phyloP scores from a whole-genome alignment of 2,329 filamentous ascomycete species.

The Fusarium xyrophilum region DNA sequence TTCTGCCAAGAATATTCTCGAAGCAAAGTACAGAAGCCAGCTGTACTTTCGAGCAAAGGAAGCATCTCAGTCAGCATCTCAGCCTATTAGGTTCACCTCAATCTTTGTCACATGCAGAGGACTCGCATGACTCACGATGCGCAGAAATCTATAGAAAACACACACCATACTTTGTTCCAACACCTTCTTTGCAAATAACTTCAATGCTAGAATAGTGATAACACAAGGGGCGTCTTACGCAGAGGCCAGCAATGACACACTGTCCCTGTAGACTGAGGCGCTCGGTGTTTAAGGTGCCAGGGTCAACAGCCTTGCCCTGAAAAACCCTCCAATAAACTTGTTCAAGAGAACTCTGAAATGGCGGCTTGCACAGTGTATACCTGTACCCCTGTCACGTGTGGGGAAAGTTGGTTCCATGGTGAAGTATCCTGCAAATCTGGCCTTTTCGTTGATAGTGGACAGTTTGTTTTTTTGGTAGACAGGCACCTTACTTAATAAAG shows the following conservation, averaged over 20 bases:
- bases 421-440: slow-evolving; percentile 50
- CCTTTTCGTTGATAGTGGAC: slow-evolving; percentile 45
- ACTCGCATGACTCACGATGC: slow-evolving; percentile 24
- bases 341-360: not conserved
- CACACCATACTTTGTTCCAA: slow-evolving; percentile 7
- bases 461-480: slow-evolving; percentile 50
- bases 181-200: not conserved
- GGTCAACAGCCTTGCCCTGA: slow-evolving; percentile 28
- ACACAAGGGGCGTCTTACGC: slow-evolving; percentile 19
- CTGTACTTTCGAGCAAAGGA: not conserved
- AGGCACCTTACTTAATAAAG: slow-evolving; percentile 47
- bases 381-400: slow-evolving; percentile 46
- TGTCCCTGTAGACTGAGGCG: slow-evolving; percentile 14
- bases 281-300: slow-evolving; percentile 22
- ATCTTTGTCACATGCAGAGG: slow-evolving; percentile 2
- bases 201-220: not conserved
- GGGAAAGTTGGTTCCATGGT: slow-evolving; percentile 25
- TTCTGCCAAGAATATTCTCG: slow-evolving; percentile 40
- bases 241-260: slow-evolving; percentile 2
- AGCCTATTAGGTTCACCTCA: not conserved
- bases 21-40: slow-evolving; percentile 38
- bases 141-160: slow-evolving; percentile 27
- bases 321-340: not conserved
- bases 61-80: not conserved
- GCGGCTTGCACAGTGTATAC: slow-evolving; percentile 33